Evolutionary conservation across 345 rosid species (phyloP).

Genomic region (Anastatica hierochuntica): DNA sequence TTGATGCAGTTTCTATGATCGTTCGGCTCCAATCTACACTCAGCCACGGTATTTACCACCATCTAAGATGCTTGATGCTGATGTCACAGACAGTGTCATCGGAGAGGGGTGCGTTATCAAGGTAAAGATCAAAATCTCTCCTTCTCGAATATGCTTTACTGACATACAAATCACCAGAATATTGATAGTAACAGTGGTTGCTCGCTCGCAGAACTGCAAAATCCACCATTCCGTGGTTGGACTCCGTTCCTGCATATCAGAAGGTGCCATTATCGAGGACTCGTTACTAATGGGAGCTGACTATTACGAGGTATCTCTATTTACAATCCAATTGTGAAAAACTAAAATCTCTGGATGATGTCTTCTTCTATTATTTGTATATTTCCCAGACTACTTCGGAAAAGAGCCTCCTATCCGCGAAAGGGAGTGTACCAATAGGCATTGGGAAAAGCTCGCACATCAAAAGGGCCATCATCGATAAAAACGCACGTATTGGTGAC

Average conservation of each 20-base stretch:
- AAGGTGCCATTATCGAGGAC: conserved; percentile 91
- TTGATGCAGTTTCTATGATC: conserved; percentile 76
- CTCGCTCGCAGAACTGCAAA: conserved; percentile 58
- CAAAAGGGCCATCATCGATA: conserved; percentile 89
- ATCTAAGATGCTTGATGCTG: conserved; percentile 96
- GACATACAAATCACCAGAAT: neutral
- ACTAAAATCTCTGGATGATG: neutral
- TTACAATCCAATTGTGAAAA: neutral
- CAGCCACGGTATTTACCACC: conserved; percentile 97
- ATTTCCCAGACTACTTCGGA: conserved; percentile 62
- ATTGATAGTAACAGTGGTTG: neutral
- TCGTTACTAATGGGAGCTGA: conserved; percentile 92
- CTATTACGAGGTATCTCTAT: conserved; percentile 85
- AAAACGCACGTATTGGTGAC: conserved; percentile 82
- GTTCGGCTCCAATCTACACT: conserved; percentile 90
- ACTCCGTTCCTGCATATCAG: conserved; percentile 88
- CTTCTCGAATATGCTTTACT: neutral
- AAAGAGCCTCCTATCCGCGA: conserved; percentile 63
- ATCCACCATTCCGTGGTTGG: conserved; percentile 93
- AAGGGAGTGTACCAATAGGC: conserved; percentile 87
- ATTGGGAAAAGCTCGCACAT: conserved; percentile 74
- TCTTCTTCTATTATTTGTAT: too few relatives aligned
- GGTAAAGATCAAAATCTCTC: conserved; percentile 30
- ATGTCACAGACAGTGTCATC: conserved; percentile 89
- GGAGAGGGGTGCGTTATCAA: conserved; percentile 98